Evolutionary conservation across 23 red algal genomes (phyloP), one percentile per base, ranked within the genome.

Genomic region (Gracilariopsis chorda): DNA sequence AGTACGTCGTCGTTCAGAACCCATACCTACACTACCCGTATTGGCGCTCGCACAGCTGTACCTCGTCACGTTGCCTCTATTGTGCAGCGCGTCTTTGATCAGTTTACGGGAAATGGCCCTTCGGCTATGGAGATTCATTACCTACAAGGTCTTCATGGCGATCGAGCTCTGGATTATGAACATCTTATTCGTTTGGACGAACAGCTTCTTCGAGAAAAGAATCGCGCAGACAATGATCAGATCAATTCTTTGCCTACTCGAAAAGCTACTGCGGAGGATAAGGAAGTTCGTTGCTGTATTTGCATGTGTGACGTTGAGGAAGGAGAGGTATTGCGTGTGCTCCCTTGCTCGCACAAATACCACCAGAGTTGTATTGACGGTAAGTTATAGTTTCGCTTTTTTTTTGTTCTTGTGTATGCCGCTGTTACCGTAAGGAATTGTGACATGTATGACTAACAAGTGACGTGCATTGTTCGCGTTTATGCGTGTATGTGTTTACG

Each of bases 301-400:
- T 86, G 82, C 62, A 86, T 86, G 82, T 86, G 82, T 53, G 82
- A 86, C 37, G 82, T 86, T 41, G 82, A 86, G 51, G 82, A 69
- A 53, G 82, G 82, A 29, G 82, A 86, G 36, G 82, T 70, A 21
- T 43, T 86, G 43, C 82, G 82, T 23, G 62, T 86, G 4, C 62
- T 86, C 32, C 82, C 82, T 5, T 86, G 82, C 21, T 9, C 40
- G 25, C 82, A 86, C 43, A 86, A 86, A 49, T 86, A 69, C 55
- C 82, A 86, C 82, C 68, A 86, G 62, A 86, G 62, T 39, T 86
- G 82, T 69, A 86, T 86, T 53, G 82, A 86, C 60, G 82, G 78
- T 83, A 83, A 65, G 78, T 83, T 64, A 42, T 64, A 48, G 13
- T 46, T 46, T 29, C n/a, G n/a, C n/a, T n/a, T n/a, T n/a, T n/a